Evolutionary conservation across 1,139 yeast species (phyloP).

Genomic region (Geotrichum armillariae): DNA sequence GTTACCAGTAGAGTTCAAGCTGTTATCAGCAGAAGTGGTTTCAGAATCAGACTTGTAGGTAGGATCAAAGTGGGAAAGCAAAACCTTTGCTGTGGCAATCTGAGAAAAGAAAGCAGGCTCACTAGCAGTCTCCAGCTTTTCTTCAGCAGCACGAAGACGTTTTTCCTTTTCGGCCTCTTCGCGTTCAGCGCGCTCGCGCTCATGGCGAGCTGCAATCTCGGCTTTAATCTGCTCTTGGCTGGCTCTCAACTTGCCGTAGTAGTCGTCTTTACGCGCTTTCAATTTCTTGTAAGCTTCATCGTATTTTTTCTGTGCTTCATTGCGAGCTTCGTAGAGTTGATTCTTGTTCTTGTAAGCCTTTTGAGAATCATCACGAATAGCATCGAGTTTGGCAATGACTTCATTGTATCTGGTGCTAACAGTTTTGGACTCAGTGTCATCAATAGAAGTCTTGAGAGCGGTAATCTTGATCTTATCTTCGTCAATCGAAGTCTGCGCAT

Average conservation of each 20-base stretch:
- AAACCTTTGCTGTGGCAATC: conserved; percentile 68
- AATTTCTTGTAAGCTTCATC: conserved; percentile 62
- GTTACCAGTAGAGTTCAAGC: conserved; percentile 35
- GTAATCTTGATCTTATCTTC: conserved; percentile 74
- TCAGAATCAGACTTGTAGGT: conserved; percentile 54
- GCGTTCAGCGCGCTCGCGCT: conserved; percentile 57
- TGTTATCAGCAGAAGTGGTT: conserved; percentile 22
- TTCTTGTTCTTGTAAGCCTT: background rate
- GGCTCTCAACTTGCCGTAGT: conserved; percentile 35
- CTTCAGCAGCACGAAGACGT: conserved; percentile 46
- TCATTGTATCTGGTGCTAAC: conserved; percentile 47
- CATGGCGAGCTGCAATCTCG: conserved; percentile 58
- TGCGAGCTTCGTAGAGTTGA: conserved; percentile 60
- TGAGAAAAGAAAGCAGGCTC: conserved; percentile 83
- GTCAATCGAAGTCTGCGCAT: conserved; percentile 78
- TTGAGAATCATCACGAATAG: background rate
- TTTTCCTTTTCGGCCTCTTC: conserved; percentile 40
- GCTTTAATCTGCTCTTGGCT: conserved; percentile 41
- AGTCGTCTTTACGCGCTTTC: conserved; percentile 51
- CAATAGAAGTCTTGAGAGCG: conserved; percentile 69
- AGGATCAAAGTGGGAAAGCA: conserved; percentile 77
- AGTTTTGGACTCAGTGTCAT: conserved; percentile 62
- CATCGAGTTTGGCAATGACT: background rate
- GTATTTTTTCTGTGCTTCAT: conserved; percentile 65
- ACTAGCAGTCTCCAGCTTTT: conserved; percentile 69